phyloP scores from a whole-genome alignment of 768 basidiomycete species.

The Pholiota conissans region DNA sequence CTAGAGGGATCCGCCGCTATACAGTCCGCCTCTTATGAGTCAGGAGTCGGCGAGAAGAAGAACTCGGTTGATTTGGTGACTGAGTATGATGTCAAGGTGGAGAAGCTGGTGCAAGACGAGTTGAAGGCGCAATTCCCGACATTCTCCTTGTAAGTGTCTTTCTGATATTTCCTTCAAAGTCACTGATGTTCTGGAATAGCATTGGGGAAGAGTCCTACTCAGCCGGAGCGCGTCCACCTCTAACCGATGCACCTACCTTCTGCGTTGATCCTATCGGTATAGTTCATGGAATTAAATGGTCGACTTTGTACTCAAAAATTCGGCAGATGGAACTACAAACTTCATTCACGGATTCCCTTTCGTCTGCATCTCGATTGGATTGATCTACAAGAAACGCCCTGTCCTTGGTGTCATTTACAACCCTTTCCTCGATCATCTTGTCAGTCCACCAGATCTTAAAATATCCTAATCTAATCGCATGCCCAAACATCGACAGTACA shows the following conservation, averaged over 20 bases:
- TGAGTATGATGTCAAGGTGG: slow-evolving; percentile 90
- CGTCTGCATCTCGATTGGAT: slow-evolving; percentile 87
- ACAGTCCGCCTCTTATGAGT: slow-evolving; percentile 44
- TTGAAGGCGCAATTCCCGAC: slow-evolving; percentile 65
- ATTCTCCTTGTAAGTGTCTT: slow-evolving; percentile 75
- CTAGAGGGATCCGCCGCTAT: slow-evolving; percentile 78
- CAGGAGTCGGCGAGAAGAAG: slow-evolving; percentile 79
- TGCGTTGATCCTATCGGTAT: slow-evolving; percentile 97
- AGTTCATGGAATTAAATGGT: too few relatives aligned
- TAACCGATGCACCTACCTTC: slow-evolving; percentile 91
- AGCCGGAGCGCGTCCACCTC: slow-evolving; percentile 60
- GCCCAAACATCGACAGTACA: slow-evolving; percentile 50
- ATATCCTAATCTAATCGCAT: background rate
- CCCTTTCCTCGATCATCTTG: slow-evolving; percentile 85
- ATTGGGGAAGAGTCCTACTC: slow-evolving; percentile 95
- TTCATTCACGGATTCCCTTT: slow-evolving; percentile 86
- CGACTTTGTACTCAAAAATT: background rate
- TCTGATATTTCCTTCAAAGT: background rate
- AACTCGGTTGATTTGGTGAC: slow-evolving; percentile 95
- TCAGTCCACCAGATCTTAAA: slow-evolving; percentile 27
- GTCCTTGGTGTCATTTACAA: slow-evolving; percentile 92
- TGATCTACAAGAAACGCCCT: slow-evolving; percentile 80
- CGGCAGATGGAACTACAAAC: slow-evolving; percentile 83
- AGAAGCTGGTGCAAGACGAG: slow-evolving; percentile 76
- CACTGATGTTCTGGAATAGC: slow-evolving; percentile 37